phyloP scores from a whole-genome alignment of 129 eudicot genomes.

The Lactuca saligna region DNA sequence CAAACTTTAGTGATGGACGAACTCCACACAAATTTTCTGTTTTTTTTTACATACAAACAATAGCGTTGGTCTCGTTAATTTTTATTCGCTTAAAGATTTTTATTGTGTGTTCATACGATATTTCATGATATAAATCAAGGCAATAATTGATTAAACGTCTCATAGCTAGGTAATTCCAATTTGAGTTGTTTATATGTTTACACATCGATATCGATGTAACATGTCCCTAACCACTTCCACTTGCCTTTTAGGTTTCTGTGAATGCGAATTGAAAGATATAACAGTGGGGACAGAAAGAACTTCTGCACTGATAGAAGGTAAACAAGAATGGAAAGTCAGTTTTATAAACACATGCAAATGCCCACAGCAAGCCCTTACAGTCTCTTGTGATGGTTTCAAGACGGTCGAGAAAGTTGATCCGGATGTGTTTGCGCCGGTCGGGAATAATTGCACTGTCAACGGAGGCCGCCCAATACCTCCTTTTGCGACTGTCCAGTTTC shows the following conservation, averaged over 20 bases:
- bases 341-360: slow-evolving; percentile 37
- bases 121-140: neutral
- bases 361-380: slow-evolving; percentile 26
- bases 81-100: neutral
- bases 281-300: slow-evolving; percentile 35
- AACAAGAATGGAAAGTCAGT: slow-evolving; percentile 39
- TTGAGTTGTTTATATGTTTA: neutral
- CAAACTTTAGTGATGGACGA: neutral
- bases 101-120: neutral
- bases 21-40: neutral
- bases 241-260: slow-evolving; percentile 21
- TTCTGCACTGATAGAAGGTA: slow-evolving; percentile 26
- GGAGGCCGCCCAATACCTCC: slow-evolving; percentile 34
- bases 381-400: slow-evolving; percentile 37
- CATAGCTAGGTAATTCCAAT: neutral
- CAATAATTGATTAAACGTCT: neutral
- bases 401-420: slow-evolving; percentile 37
- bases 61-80: neutral
- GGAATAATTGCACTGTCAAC: slow-evolving; percentile 26
- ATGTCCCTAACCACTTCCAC: neutral
- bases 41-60: neutral
- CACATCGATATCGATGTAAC: neutral
- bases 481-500: slow-evolving; percentile 30
- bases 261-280: slow-evolving; percentile 34
- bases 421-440: slow-evolving; percentile 18